Conservation (phyloP, 495 filamentous ascomycete species). For the Podospora pseudopauciseta region DNA sequence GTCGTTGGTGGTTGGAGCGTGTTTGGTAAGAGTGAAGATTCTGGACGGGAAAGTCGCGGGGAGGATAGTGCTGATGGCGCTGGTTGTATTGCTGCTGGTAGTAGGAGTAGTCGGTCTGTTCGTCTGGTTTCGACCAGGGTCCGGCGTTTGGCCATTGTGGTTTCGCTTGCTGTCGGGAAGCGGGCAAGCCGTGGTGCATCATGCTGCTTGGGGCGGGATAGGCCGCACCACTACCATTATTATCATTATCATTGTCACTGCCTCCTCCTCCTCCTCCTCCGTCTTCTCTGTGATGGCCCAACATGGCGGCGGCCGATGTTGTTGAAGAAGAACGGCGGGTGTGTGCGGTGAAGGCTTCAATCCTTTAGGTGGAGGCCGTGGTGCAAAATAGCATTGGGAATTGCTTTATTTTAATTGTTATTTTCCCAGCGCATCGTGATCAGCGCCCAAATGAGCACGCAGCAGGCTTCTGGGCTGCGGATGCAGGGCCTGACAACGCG, state of each 20-base stretch:
- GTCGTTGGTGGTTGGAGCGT: conserved; percentile 14
- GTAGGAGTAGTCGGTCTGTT: conserved; percentile 26
- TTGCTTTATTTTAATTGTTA: conserved; percentile 22
- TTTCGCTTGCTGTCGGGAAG: conserved; percentile 21
- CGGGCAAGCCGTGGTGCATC: conserved; percentile 23
- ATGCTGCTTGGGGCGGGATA: conserved; percentile 16
- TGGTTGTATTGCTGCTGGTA: conserved; percentile 17
- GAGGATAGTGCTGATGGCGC: conserved; percentile 17
- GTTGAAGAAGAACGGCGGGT: conserved; percentile 1
- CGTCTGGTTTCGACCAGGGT: conserved; percentile 33
- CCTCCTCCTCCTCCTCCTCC: background rate
- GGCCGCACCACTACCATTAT: conserved; percentile 10
- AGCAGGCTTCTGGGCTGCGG: conserved; percentile 14
- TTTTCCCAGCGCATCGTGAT: conserved; percentile 22
- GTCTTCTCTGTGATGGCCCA: conserved; percentile 17
- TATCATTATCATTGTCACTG: conserved; percentile 13
- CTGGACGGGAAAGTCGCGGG: conserved; percentile 20
- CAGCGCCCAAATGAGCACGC: conserved; percentile 23
- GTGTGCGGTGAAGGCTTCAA: conserved; percentile 10
- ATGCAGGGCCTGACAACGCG: conserved; percentile 20
- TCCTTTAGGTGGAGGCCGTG: conserved; percentile 8
- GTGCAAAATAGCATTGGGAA: conserved; percentile 20
- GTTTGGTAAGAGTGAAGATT: conserved; percentile 12
- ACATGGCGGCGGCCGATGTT: conserved; percentile 10
- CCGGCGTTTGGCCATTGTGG: conserved; percentile 23